phyloP scores from a whole-genome alignment of 352 stramenopile species.

The Phytophthora aleatoria region DNA sequence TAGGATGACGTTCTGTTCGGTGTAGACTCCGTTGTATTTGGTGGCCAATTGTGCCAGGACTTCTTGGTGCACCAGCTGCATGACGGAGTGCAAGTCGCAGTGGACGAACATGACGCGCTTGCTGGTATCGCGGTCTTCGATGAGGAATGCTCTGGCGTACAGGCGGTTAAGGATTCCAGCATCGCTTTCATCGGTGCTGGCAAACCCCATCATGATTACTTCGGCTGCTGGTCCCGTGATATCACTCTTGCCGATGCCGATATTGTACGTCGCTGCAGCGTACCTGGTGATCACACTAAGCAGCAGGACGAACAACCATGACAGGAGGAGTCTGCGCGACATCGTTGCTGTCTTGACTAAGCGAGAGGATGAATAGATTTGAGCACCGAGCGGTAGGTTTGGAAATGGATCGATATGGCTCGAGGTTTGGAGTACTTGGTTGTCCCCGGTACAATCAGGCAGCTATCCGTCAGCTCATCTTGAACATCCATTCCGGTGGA shows the following conservation, averaged over 20 bases:
- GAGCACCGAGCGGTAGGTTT: not conserved
- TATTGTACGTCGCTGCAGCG: constrained; percentile 31
- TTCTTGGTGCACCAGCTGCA: constrained; percentile 60
- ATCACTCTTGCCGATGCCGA: constrained; percentile 63
- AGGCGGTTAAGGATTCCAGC: constrained; percentile 68
- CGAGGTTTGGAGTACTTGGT: too few species aligned
- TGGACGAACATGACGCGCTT: constrained; percentile 51
- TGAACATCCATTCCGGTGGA: not conserved
- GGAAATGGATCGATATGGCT: not conserved
- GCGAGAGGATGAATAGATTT: not conserved
- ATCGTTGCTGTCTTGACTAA: not conserved
- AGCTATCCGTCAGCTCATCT: not conserved
- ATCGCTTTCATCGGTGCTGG: constrained; percentile 42
- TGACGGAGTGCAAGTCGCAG: constrained; percentile 50
- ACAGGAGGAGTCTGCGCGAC: not conserved
- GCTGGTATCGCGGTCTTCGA: constrained; percentile 45
- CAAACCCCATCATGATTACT: constrained; percentile 73
- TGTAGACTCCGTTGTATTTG: constrained; percentile 52
- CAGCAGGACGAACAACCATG: not conserved
- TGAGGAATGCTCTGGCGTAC: constrained; percentile 64
- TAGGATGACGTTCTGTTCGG: constrained; percentile 76
- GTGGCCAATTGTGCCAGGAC: constrained; percentile 44
- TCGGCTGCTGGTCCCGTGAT: constrained; percentile 63
- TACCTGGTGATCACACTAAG: not conserved
- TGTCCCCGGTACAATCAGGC: too few species aligned